Percentiles rank a stretch among this genome's conserved stretches.
phyloP scores from a whole-genome alignment of 805 yeast genomes.

The Ogataea pilisensis region DNA sequence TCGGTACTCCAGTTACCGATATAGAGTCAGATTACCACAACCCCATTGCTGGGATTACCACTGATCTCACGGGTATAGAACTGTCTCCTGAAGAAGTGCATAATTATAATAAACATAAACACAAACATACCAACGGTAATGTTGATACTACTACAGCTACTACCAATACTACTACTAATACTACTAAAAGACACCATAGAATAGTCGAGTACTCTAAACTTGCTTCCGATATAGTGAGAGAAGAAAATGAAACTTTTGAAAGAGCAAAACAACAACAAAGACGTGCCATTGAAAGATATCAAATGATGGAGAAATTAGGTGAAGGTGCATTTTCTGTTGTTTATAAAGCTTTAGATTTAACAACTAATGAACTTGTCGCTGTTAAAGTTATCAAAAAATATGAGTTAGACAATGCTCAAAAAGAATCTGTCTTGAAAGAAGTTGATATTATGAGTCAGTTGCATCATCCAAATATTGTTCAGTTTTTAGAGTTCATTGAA shows the following conservation, averaged over 20 bases:
- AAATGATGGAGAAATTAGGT: constrained; percentile 45
- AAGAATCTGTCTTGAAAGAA: constrained; percentile 73
- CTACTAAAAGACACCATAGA: constrained; percentile 17
- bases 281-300: constrained; percentile 34
- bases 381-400: constrained; percentile 63
- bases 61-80: too few relatives aligned
- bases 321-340: constrained; percentile 61
- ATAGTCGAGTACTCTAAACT: constrained; percentile 27
- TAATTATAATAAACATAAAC: too few relatives aligned
- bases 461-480: constrained; percentile 60
- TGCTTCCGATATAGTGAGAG: constrained; percentile 31
- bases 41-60: too few relatives aligned
- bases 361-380: constrained; percentile 42
- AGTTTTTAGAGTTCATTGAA: constrained; percentile 63
- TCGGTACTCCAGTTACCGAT: background rate
- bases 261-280: constrained; percentile 18
- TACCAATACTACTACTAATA: constrained; percentile 2
- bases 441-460: constrained; percentile 69
- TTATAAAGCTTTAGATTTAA: constrained; percentile 41
- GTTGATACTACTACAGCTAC: too few relatives aligned
- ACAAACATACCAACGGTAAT: too few relatives aligned
- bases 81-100: too few relatives aligned
- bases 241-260: constrained; percentile 23
- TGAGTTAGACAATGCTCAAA: constrained; percentile 57
- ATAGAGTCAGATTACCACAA: background rate